A percentile compares a stretch with the other conserved stretches of the same genome.
These are phyloP conservation scores for Fraxinus cuspidata DNA, from an alignment of 257 asterid species.

Conservation along the genomic window DNA sequence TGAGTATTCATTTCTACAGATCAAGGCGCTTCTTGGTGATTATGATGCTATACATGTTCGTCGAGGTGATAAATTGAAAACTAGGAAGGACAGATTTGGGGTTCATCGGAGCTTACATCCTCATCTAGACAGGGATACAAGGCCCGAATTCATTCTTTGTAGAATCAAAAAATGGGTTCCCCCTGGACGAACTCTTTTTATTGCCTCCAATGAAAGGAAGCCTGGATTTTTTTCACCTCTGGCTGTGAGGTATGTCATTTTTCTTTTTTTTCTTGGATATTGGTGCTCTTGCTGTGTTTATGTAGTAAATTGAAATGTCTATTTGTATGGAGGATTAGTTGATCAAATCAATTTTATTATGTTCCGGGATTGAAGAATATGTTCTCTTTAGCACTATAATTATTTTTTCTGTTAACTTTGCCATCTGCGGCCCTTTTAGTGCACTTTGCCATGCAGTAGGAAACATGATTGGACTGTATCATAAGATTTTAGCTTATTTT, in stretches of 20 bases:
- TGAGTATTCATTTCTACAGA: constrained; percentile 41
- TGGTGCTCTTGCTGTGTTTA: constrained; percentile 9
- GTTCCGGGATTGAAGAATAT: not conserved
- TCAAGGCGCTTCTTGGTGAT: constrained; percentile 77
- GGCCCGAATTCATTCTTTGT: constrained; percentile 80
- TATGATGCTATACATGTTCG: constrained; percentile 97
- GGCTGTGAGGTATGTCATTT: constrained; percentile 49
- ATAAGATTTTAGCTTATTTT: not conserved
- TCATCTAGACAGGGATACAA: constrained; percentile 94
- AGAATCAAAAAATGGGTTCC: constrained; percentile 89
- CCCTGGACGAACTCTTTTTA: constrained; percentile 76
- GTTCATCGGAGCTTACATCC: constrained; percentile 79
- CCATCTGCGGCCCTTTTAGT: not conserved
- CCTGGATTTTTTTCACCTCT: constrained; percentile 85
- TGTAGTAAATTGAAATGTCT: not conserved
- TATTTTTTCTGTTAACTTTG: not conserved
- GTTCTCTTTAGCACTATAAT: not conserved
- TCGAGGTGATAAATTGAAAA: constrained; percentile 86
- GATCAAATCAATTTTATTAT: not conserved
- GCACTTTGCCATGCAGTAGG: not conserved
- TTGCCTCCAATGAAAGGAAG: constrained; percentile 89
- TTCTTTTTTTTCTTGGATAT: not conserved
- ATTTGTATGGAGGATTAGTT: not conserved
- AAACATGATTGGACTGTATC: not conserved
- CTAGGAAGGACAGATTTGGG: constrained; percentile 87